Conservation (phyloP, 495 filamentous ascomycete species). For the Penicillium daleae region DNA sequence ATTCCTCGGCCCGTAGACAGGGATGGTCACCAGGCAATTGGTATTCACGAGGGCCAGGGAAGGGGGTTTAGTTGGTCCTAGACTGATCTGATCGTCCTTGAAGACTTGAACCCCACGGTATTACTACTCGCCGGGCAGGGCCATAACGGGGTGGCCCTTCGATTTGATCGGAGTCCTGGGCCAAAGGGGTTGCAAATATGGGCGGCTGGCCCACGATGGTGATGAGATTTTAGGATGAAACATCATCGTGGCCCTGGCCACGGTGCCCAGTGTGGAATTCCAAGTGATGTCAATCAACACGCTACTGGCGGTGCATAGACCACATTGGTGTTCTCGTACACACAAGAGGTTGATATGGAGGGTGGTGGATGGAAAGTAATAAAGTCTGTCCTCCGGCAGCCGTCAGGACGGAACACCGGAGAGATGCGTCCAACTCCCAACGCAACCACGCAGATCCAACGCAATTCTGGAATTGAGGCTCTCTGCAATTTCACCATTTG, state of each 20-base stretch:
- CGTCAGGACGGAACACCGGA: neutral
- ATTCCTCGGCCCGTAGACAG: conserved; percentile 22
- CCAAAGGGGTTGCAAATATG: conserved; percentile 18
- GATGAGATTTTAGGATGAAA: conserved; percentile 3
- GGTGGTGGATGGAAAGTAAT: neutral
- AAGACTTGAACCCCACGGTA: no score
- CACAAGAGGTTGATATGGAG: neutral
- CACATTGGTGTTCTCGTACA: neutral
- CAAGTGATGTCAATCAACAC: conserved; percentile 21
- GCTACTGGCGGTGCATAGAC: neutral
- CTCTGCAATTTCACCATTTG: neutral
- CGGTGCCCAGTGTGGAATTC: conserved; percentile 10
- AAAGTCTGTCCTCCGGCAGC: neutral
- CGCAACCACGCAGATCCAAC: neutral
- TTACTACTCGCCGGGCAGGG: no score
- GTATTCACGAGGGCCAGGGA: conserved; percentile 27
- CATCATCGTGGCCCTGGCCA: conserved; percentile 5
- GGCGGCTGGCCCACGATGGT: neutral
- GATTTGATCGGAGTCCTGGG: neutral
- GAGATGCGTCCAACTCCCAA: neutral
- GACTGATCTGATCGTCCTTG: conserved; percentile 4
- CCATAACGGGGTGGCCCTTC: conserved; percentile 9
- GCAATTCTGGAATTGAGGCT: neutral
- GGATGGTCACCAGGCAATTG: conserved; percentile 21
- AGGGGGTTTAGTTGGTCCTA: neutral